Conservation (phyloP, 2,329 filamentous ascomycete genomes). For the Monilinia vaccinii-corymbosi region DNA sequence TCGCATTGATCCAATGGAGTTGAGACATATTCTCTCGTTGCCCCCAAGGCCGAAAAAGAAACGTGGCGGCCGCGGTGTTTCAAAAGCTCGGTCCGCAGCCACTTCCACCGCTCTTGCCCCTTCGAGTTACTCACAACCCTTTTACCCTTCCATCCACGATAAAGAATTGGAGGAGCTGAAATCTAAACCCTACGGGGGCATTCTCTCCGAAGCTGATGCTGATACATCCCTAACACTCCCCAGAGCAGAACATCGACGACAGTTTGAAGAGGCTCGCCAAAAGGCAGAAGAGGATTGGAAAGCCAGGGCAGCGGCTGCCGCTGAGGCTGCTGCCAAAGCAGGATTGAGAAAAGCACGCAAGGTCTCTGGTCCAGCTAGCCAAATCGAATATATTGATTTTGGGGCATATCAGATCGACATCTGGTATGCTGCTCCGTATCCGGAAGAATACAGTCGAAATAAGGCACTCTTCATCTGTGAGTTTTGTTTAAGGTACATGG, state of each 20-base stretch:
- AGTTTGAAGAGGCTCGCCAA: conserved; percentile 83
- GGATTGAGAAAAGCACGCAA: conserved; percentile 61
- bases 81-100: conserved; percentile 33
- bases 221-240: conserved; percentile 88
- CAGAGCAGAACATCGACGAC: conserved; percentile 66
- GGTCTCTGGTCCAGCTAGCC: conserved; percentile 75
- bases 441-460: conserved; percentile 96
- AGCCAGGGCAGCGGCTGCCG: conserved; percentile 51
- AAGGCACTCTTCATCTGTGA: conserved; percentile 98
- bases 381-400: conserved; percentile 98
- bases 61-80: conserved; percentile 33
- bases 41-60: conserved; percentile 51
- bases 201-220: conserved; percentile 78
- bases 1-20: conserved; percentile 45
- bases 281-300: conserved; percentile 91
- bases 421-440: conserved; percentile 97
- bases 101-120: conserved; percentile 15
- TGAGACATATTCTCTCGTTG: conserved; percentile 50
- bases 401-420: conserved; percentile 97
- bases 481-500: conserved; percentile 99
- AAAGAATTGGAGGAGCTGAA: conserved; percentile 83
- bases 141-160: conserved; percentile 62
- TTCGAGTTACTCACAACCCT: conserved; percentile 25
- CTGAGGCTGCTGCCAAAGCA: conserved; percentile 59
- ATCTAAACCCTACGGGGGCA: conserved; percentile 90